A percentile compares a stretch with the other conserved stretches of the same genome.
Evolutionary conservation across 352 stramenopile species (phyloP).

Genomic region (Thalassiosira mediterranea): DNA sequence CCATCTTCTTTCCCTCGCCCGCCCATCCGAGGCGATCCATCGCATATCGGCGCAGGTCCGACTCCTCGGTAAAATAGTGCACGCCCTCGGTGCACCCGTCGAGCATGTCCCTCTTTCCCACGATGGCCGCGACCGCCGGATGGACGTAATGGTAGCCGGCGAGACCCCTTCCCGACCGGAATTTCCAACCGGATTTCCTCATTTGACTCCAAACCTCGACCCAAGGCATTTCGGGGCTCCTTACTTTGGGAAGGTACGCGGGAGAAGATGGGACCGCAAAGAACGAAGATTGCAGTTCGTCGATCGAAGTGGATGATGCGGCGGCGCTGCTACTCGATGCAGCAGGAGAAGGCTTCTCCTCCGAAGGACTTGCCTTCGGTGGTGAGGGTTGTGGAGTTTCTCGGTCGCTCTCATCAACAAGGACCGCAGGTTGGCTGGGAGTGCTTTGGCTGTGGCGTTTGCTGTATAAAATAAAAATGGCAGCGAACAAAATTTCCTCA

Average conservation of each 20-base stretch:
- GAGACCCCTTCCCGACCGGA: neutral
- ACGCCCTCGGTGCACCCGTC: conserved; percentile 13
- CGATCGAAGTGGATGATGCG: neutral
- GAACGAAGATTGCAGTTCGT: conserved; percentile 2
- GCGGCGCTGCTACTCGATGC: neutral
- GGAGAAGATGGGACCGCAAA: neutral
- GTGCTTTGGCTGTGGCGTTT: neutral
- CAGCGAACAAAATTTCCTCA: neutral
- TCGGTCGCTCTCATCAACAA: conserved; percentile 26
- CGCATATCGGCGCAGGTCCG: conserved; percentile 14
- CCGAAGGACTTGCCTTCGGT: conserved; percentile 14
- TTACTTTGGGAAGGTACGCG: conserved; percentile 3
- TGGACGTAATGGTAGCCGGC: conserved; percentile 21
- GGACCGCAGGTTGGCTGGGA: conserved; percentile 11
- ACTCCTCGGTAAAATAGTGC: conserved; percentile 35
- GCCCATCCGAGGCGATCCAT: conserved; percentile 29
- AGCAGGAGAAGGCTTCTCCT: neutral
- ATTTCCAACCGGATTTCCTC: conserved; percentile 20
- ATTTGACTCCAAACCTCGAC: conserved; percentile 19
- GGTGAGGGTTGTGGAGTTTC: conserved; percentile 22
- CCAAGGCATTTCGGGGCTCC: conserved; percentile 22
- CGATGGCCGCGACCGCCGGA: conserved; percentile 3
- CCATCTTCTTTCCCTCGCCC: conserved; percentile 6
- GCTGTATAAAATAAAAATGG: neutral
- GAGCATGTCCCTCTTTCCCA: conserved; percentile 31